Base-by-base conservation (phyloP, 345 rosid species). In the Boechera retrofracta region DNA sequence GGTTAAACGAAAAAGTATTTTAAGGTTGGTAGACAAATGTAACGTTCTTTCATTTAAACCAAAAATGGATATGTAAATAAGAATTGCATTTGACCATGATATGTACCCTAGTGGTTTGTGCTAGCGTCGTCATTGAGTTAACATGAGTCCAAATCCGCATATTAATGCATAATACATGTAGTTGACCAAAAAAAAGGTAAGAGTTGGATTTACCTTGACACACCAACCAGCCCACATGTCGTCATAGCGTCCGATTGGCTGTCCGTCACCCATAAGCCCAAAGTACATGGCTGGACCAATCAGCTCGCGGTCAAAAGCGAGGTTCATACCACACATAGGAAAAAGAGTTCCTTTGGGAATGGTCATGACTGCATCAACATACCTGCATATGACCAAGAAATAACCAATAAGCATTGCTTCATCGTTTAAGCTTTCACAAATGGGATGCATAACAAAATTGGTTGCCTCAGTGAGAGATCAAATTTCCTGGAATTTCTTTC, bases 241-340 rank as follows among this genome's bases (percentile, higher is more conserved):
- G n/a, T 79, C 82, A 38, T 74, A 79, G 16, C 79, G 74, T 32
- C 75, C 79, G 2, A 79, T 62, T 7, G 82, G 82, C 62, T 79
- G 82, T 11, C 82, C 82, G 0, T 79, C 82, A 36, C 82, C 82
- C 82, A 79, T 74, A 53, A 79, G 79, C 15, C 79, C 82, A 62
- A 79, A 74, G 42, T 79, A 79, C 82, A 79, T 79, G n/a, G 82
- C 82, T 15, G 79, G 82, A 18, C 82, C 82, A 68, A 74, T 79
- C 54, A 89, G 63, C 67, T 92, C 89, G 7, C 96, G 86, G 79
- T 89, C 78, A 84, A 87, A 92, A 63, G 79, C 90, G 29, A 92
- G 83, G 76, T 92, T 92, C 96, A 92, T 92, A 36, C 96, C 97
- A 2, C 97, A 92, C 97, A 92, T 92, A 75, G 97, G 97, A 78